Evolutionary conservation across 139 green algal genomes (phyloP).

Genomic region (Coelastrella sp.): DNA sequence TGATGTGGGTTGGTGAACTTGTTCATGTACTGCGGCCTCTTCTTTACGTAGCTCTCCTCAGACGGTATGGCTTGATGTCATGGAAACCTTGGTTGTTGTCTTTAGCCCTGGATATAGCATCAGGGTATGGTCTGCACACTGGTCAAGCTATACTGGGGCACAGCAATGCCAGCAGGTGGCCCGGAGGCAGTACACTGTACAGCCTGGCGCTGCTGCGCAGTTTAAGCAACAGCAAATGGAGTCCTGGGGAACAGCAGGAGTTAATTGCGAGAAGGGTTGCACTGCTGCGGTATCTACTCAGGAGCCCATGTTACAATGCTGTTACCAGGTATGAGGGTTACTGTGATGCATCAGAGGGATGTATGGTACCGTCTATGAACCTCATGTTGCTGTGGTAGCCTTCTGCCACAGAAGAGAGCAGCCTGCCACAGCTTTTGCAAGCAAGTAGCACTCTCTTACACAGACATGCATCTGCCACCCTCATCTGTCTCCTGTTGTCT

Average conservation of each 20-base stretch:
- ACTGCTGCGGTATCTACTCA: constrained; percentile 69
- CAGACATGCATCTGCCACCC: neutral
- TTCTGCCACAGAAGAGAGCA: neutral
- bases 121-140: constrained; percentile 31
- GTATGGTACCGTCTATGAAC: neutral
- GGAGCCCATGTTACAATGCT: constrained; percentile 66
- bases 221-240: constrained; percentile 50
- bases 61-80: constrained; percentile 57
- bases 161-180: constrained; percentile 38
- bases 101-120: constrained; percentile 65
- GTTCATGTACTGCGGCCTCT: constrained; percentile 81
- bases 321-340: constrained; percentile 48
- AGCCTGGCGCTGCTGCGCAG: constrained; percentile 45
- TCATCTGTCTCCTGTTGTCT: neutral
- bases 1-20: constrained; percentile 74
- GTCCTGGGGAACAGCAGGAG: constrained; percentile 50
- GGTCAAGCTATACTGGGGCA: constrained; percentile 23
- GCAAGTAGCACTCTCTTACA: neutral
- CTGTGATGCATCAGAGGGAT: neutral
- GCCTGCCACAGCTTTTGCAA: too few species aligned
- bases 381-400: neutral
- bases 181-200: constrained; percentile 31
- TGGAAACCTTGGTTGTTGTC: constrained; percentile 74
- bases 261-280: constrained; percentile 38
- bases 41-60: constrained; percentile 74